phyloP scores from a whole-genome alignment of 2,329 filamentous ascomycete genomes.

The Cephalotrichum gorgonifer region DNA sequence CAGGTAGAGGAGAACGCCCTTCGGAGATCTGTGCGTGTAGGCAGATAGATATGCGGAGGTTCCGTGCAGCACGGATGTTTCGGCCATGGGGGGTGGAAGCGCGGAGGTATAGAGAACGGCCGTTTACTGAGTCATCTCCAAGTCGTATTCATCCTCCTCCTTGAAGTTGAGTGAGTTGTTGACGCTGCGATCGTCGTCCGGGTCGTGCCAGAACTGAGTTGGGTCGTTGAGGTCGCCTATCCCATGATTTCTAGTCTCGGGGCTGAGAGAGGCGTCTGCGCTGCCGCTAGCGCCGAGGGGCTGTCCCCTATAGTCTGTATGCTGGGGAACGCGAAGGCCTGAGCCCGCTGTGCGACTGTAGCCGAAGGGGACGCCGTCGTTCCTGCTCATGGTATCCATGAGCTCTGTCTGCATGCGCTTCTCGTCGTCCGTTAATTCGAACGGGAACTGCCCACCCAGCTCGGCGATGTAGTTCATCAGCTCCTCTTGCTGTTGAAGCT shows the following conservation, averaged over 20 bases:
- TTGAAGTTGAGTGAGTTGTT: slow-evolving; percentile 66
- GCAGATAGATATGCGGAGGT: background rate
- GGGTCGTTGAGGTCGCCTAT: slow-evolving; percentile 36
- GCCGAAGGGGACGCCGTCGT: slow-evolving; percentile 61
- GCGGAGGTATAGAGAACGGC: background rate
- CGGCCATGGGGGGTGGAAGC: background rate
- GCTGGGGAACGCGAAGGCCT: slow-evolving; percentile 81
- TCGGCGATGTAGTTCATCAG: slow-evolving; percentile 65
- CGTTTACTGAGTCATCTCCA: slow-evolving; percentile 55
- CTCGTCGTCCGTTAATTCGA: slow-evolving; percentile 83
- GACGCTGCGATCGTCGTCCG: slow-evolving; percentile 62
- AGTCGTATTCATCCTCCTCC: slow-evolving; percentile 87
- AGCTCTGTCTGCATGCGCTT: slow-evolving; percentile 92
- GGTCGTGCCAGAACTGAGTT: slow-evolving; percentile 55
- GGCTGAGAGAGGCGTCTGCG: slow-evolving; percentile 1
- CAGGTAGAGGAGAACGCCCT: background rate
- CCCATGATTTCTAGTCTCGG: background rate
- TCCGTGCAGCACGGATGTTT: background rate
- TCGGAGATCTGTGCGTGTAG: background rate
- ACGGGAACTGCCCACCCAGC: slow-evolving; percentile 66
- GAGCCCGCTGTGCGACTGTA: slow-evolving; percentile 79
- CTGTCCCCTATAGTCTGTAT: slow-evolving; percentile 85
- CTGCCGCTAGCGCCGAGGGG: background rate
- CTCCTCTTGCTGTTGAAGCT: slow-evolving; percentile 83
- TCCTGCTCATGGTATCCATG: slow-evolving; percentile 75